Evolutionary conservation across 352 stramenopile species (phyloP).

Genomic region (Salisapilia sapeloensis): DNA sequence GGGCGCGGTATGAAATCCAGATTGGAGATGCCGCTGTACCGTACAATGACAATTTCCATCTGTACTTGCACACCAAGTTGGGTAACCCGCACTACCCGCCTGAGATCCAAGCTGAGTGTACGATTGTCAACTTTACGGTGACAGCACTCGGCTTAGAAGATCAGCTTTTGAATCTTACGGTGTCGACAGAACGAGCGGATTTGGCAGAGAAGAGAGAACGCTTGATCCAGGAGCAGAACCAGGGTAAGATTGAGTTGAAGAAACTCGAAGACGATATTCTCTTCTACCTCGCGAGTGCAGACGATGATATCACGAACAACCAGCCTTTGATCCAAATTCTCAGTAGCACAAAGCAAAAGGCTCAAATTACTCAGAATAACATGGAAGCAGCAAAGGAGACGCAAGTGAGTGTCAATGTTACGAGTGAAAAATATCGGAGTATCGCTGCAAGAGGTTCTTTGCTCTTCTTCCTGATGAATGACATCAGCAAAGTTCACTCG

Average conservation of each 20-base stretch:
- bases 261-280: constrained; percentile 92
- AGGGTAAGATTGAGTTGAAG: constrained; percentile 93
- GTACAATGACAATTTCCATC: constrained; percentile 87
- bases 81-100: constrained; percentile 89
- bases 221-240: constrained; percentile 89
- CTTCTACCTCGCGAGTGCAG: constrained; percentile 86
- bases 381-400: constrained; percentile 87
- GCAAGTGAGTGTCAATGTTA: constrained; percentile 86
- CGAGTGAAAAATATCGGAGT: constrained; percentile 90
- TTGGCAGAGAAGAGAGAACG: constrained; percentile 75
- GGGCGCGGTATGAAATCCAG: constrained; percentile 88
- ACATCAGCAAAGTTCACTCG: constrained; percentile 92
- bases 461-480: constrained; percentile 95
- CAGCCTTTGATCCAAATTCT: constrained; percentile 91
- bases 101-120: constrained; percentile 91
- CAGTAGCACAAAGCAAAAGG: constrained; percentile 91
- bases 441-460: constrained; percentile 87
- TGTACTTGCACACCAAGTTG: constrained; percentile 92
- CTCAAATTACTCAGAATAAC: constrained; percentile 82
- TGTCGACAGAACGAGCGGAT: constrained; percentile 84
- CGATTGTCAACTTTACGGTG: constrained; percentile 92
- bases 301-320: constrained; percentile 97
- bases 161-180: constrained; percentile 84
- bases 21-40: constrained; percentile 88
- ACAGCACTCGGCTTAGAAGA: constrained; percentile 86